These are phyloP conservation scores for Tolypocladium nubicola DNA, from an alignment of 2,329 filamentous ascomycete species.

Conservation along the genomic window DNA sequence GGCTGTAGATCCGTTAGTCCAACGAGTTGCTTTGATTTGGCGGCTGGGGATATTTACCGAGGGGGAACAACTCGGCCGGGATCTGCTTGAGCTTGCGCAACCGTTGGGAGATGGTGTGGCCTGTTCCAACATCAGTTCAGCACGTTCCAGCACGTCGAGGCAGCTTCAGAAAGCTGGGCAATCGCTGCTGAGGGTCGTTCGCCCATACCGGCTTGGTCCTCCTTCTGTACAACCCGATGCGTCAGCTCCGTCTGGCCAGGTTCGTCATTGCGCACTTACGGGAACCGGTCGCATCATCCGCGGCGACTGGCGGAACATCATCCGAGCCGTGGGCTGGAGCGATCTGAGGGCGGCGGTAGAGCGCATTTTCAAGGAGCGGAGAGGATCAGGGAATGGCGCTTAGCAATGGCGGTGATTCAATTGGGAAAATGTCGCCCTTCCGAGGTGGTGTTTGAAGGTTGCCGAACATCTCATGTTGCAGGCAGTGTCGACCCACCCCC, in stretches of 20 bases:
- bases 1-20: constrained; percentile 36
- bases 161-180: not conserved
- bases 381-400: constrained; percentile 15
- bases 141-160: not conserved
- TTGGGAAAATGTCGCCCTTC: constrained; percentile 19
- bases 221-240: constrained; percentile 36
- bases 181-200: not conserved
- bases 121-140: constrained; percentile 33
- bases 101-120: constrained; percentile 94
- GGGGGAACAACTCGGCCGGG: constrained; percentile 86
- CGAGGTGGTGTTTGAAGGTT: constrained; percentile 18
- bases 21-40: not conserved
- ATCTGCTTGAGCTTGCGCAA: constrained; percentile 82
- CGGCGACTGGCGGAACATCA: constrained; percentile 54
- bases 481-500: constrained; percentile 21
- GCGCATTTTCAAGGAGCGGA: constrained; percentile 44
- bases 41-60: constrained; percentile 49
- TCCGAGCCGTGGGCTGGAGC: constrained; percentile 54
- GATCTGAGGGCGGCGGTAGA: constrained; percentile 56
- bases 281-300: constrained; percentile 62
- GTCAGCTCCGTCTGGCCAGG: constrained; percentile 13
- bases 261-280: constrained; percentile 35
- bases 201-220: constrained; percentile 55
- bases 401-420: constrained; percentile 16
- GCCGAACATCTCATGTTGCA: constrained; percentile 24